Evolutionary conservation across 2,329 filamentous ascomycete species (phyloP).

Genomic region (Neonectria magnoliae): DNA sequence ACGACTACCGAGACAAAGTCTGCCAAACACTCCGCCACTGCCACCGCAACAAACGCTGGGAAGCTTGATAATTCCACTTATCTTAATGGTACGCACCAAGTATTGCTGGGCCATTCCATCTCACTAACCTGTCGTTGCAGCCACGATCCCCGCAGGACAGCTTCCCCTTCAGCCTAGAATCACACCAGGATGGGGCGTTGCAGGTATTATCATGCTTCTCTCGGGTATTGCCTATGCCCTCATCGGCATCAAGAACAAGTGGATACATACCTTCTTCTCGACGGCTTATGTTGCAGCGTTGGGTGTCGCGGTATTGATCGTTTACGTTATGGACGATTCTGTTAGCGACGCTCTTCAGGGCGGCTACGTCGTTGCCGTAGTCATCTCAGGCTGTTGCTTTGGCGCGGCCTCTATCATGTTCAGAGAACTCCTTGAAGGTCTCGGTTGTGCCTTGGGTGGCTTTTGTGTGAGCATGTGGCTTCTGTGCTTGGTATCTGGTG

Average conservation of each 20-base stretch:
- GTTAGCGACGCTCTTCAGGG: constrained; percentile 82
- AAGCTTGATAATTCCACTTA: constrained; percentile 44
- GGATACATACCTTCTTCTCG: constrained; percentile 84
- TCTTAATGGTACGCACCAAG: constrained; percentile 47
- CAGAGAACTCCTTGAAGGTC: constrained; percentile 79
- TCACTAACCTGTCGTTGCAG: constrained; percentile 43
- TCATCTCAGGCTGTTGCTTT: constrained; percentile 77
- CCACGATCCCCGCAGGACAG: constrained; percentile 58
- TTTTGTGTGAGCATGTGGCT: constrained; percentile 94
- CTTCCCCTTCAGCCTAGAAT: constrained; percentile 79
- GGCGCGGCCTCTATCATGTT: constrained; percentile 82
- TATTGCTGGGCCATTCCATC: background rate
- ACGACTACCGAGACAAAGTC: constrained; percentile 27
- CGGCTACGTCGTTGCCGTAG: constrained; percentile 82
- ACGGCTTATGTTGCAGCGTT: constrained; percentile 77
- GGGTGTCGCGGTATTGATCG: constrained; percentile 81
- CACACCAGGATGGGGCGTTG: constrained; percentile 83
- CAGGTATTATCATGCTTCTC: constrained; percentile 78
- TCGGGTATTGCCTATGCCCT: constrained; percentile 77
- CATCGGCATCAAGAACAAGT: constrained; percentile 84
- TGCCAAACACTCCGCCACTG: constrained; percentile 31
- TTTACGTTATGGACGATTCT: constrained; percentile 88
- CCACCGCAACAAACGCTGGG: constrained; percentile 35
- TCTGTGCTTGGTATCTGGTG: constrained; percentile 78
- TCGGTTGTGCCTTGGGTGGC: constrained; percentile 89